Percentiles rank a stretch among this genome's conserved stretches.
Conservation (phyloP, 75 land plant genomes). For the Cunninghamia lanceolata region DNA sequence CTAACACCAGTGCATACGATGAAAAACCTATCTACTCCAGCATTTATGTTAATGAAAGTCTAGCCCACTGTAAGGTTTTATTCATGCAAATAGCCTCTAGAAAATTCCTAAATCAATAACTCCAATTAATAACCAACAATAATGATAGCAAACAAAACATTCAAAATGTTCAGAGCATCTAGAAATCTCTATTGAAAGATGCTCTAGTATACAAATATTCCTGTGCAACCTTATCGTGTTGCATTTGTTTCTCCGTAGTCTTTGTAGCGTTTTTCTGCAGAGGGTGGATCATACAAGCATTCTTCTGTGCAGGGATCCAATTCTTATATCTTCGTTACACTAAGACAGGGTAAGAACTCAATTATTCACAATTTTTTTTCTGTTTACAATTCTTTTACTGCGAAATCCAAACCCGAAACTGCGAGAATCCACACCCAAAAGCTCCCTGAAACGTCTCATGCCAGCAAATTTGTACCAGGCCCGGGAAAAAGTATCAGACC, state of each 20-base stretch:
- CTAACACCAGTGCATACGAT: too few relatives aligned
- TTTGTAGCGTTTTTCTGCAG: neutral
- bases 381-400: neutral
- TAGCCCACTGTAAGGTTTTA: too few relatives aligned
- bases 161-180: neutral
- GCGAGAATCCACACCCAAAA: neutral
- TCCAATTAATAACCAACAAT: neutral
- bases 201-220: neutral
- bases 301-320: neutral
- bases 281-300: neutral
- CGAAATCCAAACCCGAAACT: neutral
- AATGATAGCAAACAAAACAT: neutral
- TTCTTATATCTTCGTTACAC: neutral
- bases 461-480: too few relatives aligned
- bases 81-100: neutral
- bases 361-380: too few relatives aligned
- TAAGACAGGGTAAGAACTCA: neutral
- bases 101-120: neutral
- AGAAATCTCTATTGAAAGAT: neutral
- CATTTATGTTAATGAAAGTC: too few relatives aligned
- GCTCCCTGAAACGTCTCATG: neutral
- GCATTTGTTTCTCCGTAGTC: neutral
- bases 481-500: too few relatives aligned
- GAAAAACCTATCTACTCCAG: too few relatives aligned
- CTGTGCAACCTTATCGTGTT: neutral